These are phyloP conservation scores for Ophiostoma sp. DNA, from an alignment of 2,329 filamentous ascomycete species.

Conservation along the genomic window DNA sequence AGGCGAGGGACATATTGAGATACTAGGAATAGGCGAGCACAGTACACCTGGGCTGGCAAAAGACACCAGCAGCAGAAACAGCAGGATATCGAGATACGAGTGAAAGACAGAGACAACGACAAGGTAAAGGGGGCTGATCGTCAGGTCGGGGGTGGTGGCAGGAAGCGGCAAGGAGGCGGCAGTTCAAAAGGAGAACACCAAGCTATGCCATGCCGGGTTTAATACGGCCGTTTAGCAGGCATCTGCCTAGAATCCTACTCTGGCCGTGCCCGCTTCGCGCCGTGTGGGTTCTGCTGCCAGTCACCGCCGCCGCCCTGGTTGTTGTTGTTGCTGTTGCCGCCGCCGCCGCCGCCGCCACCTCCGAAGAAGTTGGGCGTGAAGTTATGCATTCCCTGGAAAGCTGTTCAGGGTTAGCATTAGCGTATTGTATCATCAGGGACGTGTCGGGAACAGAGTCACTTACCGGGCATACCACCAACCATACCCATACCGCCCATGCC, in stretches of 20 bases:
- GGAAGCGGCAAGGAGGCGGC: no score
- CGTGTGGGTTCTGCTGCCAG: constrained; percentile 76
- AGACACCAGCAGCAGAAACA: background rate
- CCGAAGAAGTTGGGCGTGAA: constrained; percentile 72
- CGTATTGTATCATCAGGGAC: no score
- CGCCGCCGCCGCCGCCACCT: constrained; percentile 42
- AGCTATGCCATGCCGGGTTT: no score
- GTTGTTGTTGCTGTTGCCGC: constrained; percentile 25
- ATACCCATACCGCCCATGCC: constrained; percentile 46
- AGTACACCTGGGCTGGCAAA: no score
- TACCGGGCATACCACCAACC: constrained; percentile 53
- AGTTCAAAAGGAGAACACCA: no score
- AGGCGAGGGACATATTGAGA: no score
- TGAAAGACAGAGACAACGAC: background rate
- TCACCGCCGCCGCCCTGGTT: constrained; percentile 50
- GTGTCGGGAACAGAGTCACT: constrained; percentile 30
- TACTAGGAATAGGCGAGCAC: no score
- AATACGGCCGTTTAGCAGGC: background rate
- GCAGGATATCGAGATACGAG: background rate
- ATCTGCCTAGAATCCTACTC: constrained; percentile 33
- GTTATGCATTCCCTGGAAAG: constrained; percentile 63
- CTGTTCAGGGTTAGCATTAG: constrained; percentile 32
- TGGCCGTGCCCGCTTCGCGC: constrained; percentile 70
- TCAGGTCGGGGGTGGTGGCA: no score
- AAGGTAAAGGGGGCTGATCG: background rate